These are phyloP conservation scores for Bertia moriformis DNA, from an alignment of 2,329 filamentous ascomycete genomes.

Conservation along the genomic window DNA sequence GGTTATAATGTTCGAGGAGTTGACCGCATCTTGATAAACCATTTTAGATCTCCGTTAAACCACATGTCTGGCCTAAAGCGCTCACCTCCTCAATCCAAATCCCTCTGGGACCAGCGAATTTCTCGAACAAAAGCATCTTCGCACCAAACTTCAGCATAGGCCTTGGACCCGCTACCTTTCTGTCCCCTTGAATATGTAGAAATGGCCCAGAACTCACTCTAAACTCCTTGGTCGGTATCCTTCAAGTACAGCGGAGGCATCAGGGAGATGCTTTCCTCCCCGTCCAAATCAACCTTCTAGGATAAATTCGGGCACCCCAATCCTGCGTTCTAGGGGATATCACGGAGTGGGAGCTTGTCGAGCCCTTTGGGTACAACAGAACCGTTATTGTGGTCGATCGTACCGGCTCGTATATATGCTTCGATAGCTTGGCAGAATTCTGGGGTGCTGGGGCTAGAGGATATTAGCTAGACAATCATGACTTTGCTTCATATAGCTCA, in stretches of 20 bases:
- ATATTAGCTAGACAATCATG: no score
- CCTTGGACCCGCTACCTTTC: neutral
- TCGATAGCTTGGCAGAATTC: neutral
- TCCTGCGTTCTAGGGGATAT: neutral
- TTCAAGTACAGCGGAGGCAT: neutral
- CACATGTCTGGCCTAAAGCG: no score
- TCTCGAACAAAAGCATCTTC: neutral
- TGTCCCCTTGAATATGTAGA: neutral
- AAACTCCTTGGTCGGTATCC: neutral
- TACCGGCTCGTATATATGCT: neutral
- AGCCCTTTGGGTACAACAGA: neutral
- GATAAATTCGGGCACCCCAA: neutral
- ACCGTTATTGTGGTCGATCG: neutral
- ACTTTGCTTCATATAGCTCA: no score
- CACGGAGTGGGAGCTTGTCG: neutral
- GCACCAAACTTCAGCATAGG: neutral
- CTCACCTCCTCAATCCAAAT: neutral
- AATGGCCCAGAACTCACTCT: neutral
- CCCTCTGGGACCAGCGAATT: neutral
- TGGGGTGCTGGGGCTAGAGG: neutral
- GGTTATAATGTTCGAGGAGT: no score
- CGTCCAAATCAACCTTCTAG: neutral
- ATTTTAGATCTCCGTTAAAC: no score
- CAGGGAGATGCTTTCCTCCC: neutral
- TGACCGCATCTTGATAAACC: no score